Evolutionary conservation across 2,329 filamentous ascomycete genomes (phyloP), one percentile per base, ranked within the genome.

Genomic region (Clarireedia sp.): DNA sequence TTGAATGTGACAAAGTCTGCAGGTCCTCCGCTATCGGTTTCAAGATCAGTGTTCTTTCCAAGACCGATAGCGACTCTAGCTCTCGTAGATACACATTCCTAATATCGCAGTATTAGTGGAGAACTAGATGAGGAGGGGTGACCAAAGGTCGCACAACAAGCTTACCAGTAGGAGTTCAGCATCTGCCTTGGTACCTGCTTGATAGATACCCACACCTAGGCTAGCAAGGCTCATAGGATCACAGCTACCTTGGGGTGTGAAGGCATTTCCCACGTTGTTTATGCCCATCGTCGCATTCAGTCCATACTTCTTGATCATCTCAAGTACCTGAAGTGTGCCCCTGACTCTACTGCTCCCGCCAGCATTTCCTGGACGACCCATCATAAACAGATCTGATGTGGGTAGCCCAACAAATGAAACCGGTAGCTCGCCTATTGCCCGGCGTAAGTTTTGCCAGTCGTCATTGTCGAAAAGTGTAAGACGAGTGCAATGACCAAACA

Each of bases 181-280:
- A 64, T 86, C 82, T 16, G 69, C 65, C 57, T 75, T 75, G 1
- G 81, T 85, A 0, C 84, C 85, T 1, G 80, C 78, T 58, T 88
- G 84, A 64, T 89, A 89, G 3, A 89, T 65, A 0, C 82, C 84
- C 0, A 87, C 81, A 1, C 81, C 80, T 51, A 83, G 70, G 60
- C 77, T 81, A 19, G 84, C 83, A 44, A 87, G 70, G 41, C 74
- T 73, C 48, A 89, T 66, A 1, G 85, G 85, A 69, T 89, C 86
- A 40, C 78, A 82, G 17, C 74, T 81, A 0, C 85, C 86, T 64
- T 84, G 80, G 0, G 86, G 86, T 6, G 86, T 89, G 63, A 89
- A 89, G 0, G 85, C 83, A 65, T 89, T 89, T 17, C 85, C 85
- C 14, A 89, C 79, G 63, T 89, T 89, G 64, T 89, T 89, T 38